phyloP scores from a whole-genome alignment of 2,329 filamentous ascomycete species.

The Diaporthe vexans region DNA sequence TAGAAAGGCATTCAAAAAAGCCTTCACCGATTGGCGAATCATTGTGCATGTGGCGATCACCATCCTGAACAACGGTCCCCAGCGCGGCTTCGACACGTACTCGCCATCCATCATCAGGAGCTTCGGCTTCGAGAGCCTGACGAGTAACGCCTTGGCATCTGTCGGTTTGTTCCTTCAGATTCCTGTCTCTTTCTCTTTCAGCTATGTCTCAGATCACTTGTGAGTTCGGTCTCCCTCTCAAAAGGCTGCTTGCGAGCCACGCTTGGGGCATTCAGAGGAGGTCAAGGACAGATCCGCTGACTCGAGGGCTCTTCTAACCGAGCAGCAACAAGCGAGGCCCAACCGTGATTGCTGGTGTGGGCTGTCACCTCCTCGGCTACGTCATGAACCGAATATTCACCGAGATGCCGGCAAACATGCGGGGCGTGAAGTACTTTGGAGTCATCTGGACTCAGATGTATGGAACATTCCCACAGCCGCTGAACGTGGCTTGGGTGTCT shows the following conservation, averaged over 20 bases:
- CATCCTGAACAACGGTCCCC: conserved; percentile 61
- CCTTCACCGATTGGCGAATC: conserved; percentile 64
- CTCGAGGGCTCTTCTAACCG: not conserved
- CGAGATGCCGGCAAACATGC: not conserved
- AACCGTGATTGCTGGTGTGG: conserved; percentile 9
- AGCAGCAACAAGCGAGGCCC: conserved; percentile 10
- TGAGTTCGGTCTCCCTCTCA: conserved; percentile 49
- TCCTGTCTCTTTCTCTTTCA: conserved; percentile 65
- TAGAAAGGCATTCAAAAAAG: conserved; percentile 50
- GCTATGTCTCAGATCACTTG: conserved; percentile 66
- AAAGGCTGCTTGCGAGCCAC: not conserved
- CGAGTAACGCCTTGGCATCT: conserved; percentile 63
- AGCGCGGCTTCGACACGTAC: conserved; percentile 65
- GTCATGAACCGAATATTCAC: conserved; percentile 9
- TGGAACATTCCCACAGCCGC: conserved; percentile 2
- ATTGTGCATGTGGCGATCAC: conserved; percentile 67
- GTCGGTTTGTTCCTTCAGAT: conserved; percentile 68
- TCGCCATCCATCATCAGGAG: conserved; percentile 66
- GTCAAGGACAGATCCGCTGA: not conserved
- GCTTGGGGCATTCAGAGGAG: not conserved
- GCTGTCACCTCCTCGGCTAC: conserved; percentile 13
- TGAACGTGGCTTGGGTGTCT: conserved; percentile 9
- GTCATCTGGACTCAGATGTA: conserved; percentile 19
- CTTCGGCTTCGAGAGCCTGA: conserved; percentile 64
- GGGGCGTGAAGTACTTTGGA: conserved; percentile 3